Evolutionary conservation across 2,329 filamentous ascomycete species (phyloP).

Genomic region (Sclerotinia minor): DNA sequence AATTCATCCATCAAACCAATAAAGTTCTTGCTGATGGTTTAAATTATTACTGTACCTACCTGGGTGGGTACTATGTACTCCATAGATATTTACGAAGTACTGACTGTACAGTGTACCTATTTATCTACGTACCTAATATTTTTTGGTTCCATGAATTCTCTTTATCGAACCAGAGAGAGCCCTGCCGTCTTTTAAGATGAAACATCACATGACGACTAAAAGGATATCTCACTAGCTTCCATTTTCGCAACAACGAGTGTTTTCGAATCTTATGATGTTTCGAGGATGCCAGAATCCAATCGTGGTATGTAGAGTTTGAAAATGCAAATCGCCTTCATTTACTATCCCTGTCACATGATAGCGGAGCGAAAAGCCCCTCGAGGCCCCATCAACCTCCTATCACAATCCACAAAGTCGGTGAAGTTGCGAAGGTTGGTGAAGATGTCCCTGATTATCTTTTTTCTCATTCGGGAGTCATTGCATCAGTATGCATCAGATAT

Average conservation of each 20-base stretch:
- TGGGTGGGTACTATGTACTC: too few relatives aligned
- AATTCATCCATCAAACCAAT: too few relatives aligned
- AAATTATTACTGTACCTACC: background rate
- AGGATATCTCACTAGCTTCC: too few relatives aligned
- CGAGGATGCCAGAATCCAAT: background rate
- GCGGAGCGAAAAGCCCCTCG: background rate
- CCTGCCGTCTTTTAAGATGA: background rate
- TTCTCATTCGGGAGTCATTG: background rate
- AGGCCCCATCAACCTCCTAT: background rate
- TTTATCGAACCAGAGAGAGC: background rate
- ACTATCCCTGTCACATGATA: background rate
- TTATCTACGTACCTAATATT: background rate
- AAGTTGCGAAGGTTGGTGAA: background rate
- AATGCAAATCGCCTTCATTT: background rate
- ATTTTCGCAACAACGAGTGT: background rate
- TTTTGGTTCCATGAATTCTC: background rate
- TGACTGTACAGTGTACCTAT: too few relatives aligned
- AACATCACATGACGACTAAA: too few relatives aligned
- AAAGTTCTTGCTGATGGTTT: too few relatives aligned
- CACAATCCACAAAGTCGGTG: too few relatives aligned
- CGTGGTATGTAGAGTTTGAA: too few relatives aligned
- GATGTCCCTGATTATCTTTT: background rate
- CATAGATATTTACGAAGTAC: too few relatives aligned
- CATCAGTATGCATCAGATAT: background rate
- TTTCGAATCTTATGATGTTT: background rate